Percentiles rank a stretch among this genome's conserved stretches.
Conservation (phyloP, 176 grass and related monocot species). For the Bolboschoenus planiculmis region DNA sequence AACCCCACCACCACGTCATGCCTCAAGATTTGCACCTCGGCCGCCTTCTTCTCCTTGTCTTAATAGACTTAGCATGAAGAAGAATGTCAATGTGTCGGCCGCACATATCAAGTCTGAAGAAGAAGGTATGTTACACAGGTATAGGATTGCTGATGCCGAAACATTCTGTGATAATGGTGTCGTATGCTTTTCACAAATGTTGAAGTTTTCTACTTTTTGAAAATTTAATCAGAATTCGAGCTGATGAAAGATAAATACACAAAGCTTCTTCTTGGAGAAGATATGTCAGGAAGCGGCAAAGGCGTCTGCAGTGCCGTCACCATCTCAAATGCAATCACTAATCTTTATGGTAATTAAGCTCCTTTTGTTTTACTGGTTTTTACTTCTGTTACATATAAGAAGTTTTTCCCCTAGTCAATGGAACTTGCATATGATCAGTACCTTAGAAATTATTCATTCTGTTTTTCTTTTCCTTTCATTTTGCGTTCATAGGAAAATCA, state of each 20-base stretch:
- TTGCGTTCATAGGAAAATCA: background rate
- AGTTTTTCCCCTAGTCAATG: background rate
- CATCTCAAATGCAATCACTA: conserved; percentile 94
- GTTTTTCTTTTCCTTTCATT: background rate
- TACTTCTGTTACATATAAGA: background rate
- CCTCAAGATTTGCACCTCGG: conserved; percentile 6
- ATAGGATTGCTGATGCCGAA: background rate
- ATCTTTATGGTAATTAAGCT: conserved; percentile 75
- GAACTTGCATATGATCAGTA: background rate
- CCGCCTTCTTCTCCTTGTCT: conserved; percentile 26
- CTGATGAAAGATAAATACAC: conserved; percentile 96
- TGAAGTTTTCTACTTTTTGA: background rate
- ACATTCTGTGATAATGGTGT: background rate
- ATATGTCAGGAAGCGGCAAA: conserved; percentile 89
- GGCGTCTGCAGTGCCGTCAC: conserved; percentile 79
- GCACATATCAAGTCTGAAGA: background rate
- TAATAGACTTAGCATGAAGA: conserved; percentile 24
- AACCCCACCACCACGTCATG: background rate
- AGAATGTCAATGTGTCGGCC: background rate
- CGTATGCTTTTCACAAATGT: background rate
- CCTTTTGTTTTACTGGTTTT: background rate
- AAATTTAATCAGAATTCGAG: conserved; percentile 60
- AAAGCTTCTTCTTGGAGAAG: conserved; percentile 85
- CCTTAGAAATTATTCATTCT: background rate
- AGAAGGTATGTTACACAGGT: conserved; percentile 21